Evolutionary conservation across 495 filamentous ascomycete species (phyloP), one percentile per base, ranked within the genome.

Genomic region (Neurospora tetraspora): DNA sequence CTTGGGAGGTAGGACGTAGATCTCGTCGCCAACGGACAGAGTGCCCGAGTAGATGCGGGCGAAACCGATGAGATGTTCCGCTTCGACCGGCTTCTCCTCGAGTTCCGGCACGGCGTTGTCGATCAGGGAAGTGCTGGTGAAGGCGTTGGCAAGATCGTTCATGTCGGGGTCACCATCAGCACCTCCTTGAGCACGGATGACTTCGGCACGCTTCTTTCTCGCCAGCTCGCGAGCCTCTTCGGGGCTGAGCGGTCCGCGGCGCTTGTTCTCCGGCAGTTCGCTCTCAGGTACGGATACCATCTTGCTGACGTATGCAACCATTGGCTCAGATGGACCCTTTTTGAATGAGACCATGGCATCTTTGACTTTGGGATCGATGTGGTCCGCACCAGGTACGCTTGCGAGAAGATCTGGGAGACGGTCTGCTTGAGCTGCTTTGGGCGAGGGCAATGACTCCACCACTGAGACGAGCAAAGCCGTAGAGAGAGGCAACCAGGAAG

Each of bases 291-390:
- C 88, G 1, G 96, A 94, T 27, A 97, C 92, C 94, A 99, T 97
- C 81, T 99, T 99, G 81, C 94, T 98, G 53, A 99, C 93, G 75
- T 96, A 99, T 11, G 94, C 96, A 8, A 98, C 93, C 4, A 96
- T 90, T 3, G 96, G 95, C 68, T 91, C 91, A 0, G 88, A 86
- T 10, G 86, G 81, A 1, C 81, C 82, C 5, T 88, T 89, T 74
- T 92, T 91, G 78, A 96, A 98, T 2, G 90, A 86, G 5, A 92
- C 77, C 89, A 98, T 94, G 10, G 96, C 94, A 23, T 91, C 85
- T 73, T 88, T 91, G 61, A 98, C 81, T 3, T 83, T 82, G 10
- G 86, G 82, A 70, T 92, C 89, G 23, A 98, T 86, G 73, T 88
- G 84, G 14, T 88, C 83, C 38, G 90, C 84, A 4, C 93, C 96